Base-by-base conservation (phyloP, 345 rosid genomes). In the Durio zibethinus region DNA sequence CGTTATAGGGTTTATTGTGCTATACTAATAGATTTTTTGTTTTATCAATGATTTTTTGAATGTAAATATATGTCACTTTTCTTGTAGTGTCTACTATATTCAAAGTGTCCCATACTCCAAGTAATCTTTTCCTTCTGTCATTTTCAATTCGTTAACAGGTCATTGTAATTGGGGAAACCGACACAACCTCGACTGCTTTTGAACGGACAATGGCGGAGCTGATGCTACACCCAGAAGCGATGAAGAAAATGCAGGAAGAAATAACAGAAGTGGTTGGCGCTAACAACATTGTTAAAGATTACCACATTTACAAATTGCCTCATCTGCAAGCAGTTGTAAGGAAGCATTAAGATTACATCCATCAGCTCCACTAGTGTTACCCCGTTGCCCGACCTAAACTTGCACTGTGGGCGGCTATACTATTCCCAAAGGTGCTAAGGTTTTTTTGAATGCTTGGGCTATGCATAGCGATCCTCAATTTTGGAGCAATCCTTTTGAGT, bases 321-420 rank as follows among this genome's bases (percentile, higher is more conserved):
- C 80, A 82, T 47, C 45, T 86, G 18, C 62, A 81, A 0, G 82
- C 80, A 0, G 82, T 80, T 33, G 33, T 85, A 5, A 83, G 62
- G 86, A 85, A 73, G 73, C 83, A 15, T 12, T 79, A 3, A 78
- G 87, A 12, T 60, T 86, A 48, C 87, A 84, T 75, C 87, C 89
- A 1, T 38, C 81, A 0, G 5, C 66, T 3, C 83, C 89, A 5
- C 29, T 80, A 2, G 25, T 79, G 4, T 40, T 77, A 4, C 85
- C 83, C 4, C 83, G 73, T n/a, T 54, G 43, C 31, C 82, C 85
- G 4, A 69, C 43, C 21, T 15, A 67, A 25, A 7, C 71, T 15
- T 57, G 20, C 63, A 59, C 14, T 2, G 64, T 82, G 0, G 82
- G 85, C 0, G 83, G 84, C 25, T 84, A 80, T 53, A 36, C 29